Evolutionary conservation across 352 stramenopile genomes (phyloP), one percentile per base, ranked within the genome.

Genomic region (Phytopythium cucurbitacearum): DNA sequence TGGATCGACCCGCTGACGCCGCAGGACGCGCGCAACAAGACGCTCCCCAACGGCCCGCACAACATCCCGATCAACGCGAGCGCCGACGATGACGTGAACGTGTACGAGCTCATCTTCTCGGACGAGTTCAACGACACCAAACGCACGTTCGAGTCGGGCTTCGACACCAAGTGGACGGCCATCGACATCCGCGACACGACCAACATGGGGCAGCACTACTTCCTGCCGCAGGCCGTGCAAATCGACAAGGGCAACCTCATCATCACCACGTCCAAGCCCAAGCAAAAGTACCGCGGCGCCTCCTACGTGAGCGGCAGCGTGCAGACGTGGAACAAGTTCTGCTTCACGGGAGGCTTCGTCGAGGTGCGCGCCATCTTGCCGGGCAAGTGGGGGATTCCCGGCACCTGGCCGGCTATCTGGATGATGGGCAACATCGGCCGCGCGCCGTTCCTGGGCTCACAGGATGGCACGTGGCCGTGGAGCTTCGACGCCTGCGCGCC

Each of bases 311-410:
- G 86, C 56, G 96, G 93, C 35, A 98, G 96, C 72, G 46, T 99
- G n/a, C 94, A 98, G 66, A 91, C 76, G 21, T 99, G 96, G 96
- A 97, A 99, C 82, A 99, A 99, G 73, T 99, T 99, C 66, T 99
- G 96, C 69, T 99, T 98, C 73, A 98, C 96, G 3, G 96, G 96
- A 52, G 96, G 96, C 16, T 98, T 97, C 46, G 64, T 99, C 5
- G 95, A 99, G 69, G 93, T 98, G 35, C 65, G 79, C 40, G 91
- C 96, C 34, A 94, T 97, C 57, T 69, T 99, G 32, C 96, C 96
- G 0, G 96, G 96, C 15, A 97, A 98, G 62, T 94, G 85, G 62
- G 83, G 91, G 51, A 93, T 97, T 60, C 91, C 91, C 0, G 96
- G 96, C 36, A 91, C 98, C 21, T 99, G 96, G 96, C 96, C 96